phyloP scores from a whole-genome alignment of 768 basidiomycete genomes.

The Russula olivacea region DNA sequence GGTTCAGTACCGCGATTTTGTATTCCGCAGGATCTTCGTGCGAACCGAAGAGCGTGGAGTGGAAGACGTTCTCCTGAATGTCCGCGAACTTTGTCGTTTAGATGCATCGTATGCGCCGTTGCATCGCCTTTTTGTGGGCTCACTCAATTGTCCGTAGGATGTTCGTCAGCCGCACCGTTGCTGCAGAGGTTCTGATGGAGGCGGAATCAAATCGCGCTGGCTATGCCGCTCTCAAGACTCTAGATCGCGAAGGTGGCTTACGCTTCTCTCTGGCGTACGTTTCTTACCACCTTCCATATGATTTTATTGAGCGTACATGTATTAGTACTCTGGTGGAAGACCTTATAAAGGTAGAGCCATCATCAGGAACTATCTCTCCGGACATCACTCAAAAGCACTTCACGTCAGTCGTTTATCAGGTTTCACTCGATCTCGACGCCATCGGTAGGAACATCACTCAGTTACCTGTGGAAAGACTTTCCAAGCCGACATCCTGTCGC shows the following conservation, averaged over 20 bases:
- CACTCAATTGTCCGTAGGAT: slow-evolving; percentile 42
- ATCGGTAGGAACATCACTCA: slow-evolving; percentile 47
- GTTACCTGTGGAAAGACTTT: slow-evolving; percentile 61
- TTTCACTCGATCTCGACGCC: slow-evolving; percentile 57
- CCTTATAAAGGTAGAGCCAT: slow-evolving; percentile 52
- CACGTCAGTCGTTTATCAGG: slow-evolving; percentile 55
- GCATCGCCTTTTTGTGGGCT: slow-evolving; percentile 11
- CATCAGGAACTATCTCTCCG: not conserved
- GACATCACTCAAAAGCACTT: not conserved
- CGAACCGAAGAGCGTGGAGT: slow-evolving; percentile 50
- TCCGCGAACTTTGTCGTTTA: slow-evolving; percentile 63
- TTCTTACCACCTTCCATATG: not conserved
- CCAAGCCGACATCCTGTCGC: slow-evolving; percentile 53
- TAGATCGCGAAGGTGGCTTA: slow-evolving; percentile 59
- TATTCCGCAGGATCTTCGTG: slow-evolving; percentile 86
- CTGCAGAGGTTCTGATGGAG: slow-evolving; percentile 79
- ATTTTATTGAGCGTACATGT: not conserved
- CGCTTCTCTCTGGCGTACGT: slow-evolving; percentile 63
- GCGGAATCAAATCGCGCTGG: slow-evolving; percentile 63
- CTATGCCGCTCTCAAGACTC: slow-evolving; percentile 59
- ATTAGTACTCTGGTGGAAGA: slow-evolving; percentile 53
- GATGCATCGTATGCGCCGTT: slow-evolving; percentile 50
- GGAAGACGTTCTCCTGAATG: slow-evolving; percentile 62
- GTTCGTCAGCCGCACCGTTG: slow-evolving; percentile 80
- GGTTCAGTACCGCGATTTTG: slow-evolving; percentile 69